Percentiles rank a stretch among this genome's conserved stretches.
Conservation (phyloP, 2,329 filamentous ascomycete genomes). For the Exserohilum rostratum region DNA sequence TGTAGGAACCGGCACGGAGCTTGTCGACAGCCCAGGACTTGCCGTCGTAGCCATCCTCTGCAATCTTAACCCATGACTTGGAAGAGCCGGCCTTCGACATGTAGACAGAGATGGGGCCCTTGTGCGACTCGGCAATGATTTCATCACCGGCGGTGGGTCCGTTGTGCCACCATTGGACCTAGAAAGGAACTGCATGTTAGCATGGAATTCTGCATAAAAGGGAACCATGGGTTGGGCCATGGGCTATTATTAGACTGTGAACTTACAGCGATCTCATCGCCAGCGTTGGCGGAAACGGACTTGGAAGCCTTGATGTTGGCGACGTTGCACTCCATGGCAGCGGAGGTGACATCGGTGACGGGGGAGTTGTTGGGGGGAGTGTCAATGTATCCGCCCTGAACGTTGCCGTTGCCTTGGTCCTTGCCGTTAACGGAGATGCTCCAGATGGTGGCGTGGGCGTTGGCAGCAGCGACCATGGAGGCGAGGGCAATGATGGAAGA, state of each 20-base stretch:
- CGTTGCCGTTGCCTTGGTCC: slow-evolving; percentile 43
- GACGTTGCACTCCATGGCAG: slow-evolving; percentile 46
- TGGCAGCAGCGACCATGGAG: slow-evolving; percentile 35
- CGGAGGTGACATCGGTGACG: slow-evolving; percentile 43
- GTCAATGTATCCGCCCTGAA: slow-evolving; percentile 55
- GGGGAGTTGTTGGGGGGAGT: slow-evolving; percentile 50
- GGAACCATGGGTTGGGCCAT: no score
- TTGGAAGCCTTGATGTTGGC: slow-evolving; percentile 43
- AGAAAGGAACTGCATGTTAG: slow-evolving; percentile 5
- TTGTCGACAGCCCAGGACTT: slow-evolving; percentile 50
- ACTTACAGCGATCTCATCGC: slow-evolving; percentile 51
- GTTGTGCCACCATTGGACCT: slow-evolving; percentile 60
- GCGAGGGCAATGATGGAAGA: slow-evolving; percentile 39
- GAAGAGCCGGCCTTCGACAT: slow-evolving; percentile 53
- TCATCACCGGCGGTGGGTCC: slow-evolving; percentile 53
- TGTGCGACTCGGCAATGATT: slow-evolving; percentile 59
- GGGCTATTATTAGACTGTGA: no score
- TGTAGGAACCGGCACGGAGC: slow-evolving; percentile 41
- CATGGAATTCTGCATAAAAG: background rate
- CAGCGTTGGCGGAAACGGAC: slow-evolving; percentile 55
- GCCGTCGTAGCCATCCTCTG: slow-evolving; percentile 45
- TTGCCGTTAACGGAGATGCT: slow-evolving; percentile 52
- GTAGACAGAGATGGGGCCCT: slow-evolving; percentile 60
- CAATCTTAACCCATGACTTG: slow-evolving; percentile 57
- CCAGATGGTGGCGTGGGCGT: slow-evolving; percentile 46